Percentiles rank a stretch among this genome's conserved stretches.
Evolutionary conservation across 2,329 filamentous ascomycete species (phyloP).

Genomic region (Pseudocercospora pini-densiflorae): DNA sequence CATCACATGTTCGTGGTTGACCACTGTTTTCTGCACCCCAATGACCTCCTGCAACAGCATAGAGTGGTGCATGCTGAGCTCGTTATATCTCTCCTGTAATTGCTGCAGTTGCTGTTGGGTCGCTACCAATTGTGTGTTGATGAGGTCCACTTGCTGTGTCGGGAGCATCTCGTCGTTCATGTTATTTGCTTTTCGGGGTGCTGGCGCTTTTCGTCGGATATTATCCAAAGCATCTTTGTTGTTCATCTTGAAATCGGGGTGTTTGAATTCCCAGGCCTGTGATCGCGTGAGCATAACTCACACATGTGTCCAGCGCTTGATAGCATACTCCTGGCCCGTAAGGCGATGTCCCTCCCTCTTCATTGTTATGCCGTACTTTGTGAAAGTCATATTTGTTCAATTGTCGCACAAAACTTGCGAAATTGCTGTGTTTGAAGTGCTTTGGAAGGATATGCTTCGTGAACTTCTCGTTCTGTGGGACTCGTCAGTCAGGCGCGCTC

Average conservation of each 20-base stretch:
- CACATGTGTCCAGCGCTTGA: neutral
- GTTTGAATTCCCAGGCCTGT: constrained; percentile 94
- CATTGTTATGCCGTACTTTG: constrained; percentile 91
- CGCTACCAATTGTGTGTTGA: constrained; percentile 85
- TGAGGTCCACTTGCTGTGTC: constrained; percentile 83
- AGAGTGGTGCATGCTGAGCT: constrained; percentile 70
- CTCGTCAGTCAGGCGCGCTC: neutral
- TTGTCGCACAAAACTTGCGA: constrained; percentile 76
- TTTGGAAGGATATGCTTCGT: constrained; percentile 96
- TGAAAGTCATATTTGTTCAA: constrained; percentile 76
- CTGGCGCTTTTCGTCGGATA: constrained; percentile 92
- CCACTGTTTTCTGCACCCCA: constrained; percentile 70
- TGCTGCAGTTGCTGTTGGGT: constrained; percentile 92
- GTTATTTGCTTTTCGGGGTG: constrained; percentile 73
- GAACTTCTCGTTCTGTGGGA: constrained; percentile 89
- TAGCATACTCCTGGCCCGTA: constrained; percentile 75
- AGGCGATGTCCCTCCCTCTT: constrained; percentile 79
- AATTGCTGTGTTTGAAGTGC: constrained; percentile 95
- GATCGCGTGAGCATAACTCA: constrained; percentile 37
- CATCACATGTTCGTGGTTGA: constrained; percentile 73
- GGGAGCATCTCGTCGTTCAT: constrained; percentile 75
- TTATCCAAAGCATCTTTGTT: constrained; percentile 97
- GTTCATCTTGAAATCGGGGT: constrained; percentile 93
- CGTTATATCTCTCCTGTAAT: constrained; percentile 81
- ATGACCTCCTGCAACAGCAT: constrained; percentile 68